Conservation (phyloP, 192 early-diverging fungal genomes). For the Podila clonocystis region DNA sequence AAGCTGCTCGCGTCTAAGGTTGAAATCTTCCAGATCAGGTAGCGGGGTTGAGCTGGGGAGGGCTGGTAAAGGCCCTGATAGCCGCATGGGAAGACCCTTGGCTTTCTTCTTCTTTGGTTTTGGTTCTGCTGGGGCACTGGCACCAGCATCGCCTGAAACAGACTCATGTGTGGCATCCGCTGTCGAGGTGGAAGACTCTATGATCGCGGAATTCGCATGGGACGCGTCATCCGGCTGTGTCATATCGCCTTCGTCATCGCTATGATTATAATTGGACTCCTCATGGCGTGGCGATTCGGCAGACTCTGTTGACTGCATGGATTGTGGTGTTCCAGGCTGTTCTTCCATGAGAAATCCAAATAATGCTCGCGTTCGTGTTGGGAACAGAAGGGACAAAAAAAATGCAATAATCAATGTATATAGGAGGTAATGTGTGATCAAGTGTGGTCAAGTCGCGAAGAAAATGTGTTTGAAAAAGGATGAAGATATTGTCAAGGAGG, state of each 20-base stretch:
- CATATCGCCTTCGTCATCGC: not conserved
- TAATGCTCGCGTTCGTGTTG: no score
- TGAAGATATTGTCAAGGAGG: no score
- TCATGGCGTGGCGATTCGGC: not conserved
- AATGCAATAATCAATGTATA: no score
- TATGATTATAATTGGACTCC: not conserved
- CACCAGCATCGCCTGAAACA: no score
- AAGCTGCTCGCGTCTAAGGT: conserved; percentile 25
- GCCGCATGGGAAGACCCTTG: not conserved
- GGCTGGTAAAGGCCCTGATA: conserved; percentile 24
- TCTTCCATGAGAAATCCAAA: not conserved
- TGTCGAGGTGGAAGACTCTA: no score
- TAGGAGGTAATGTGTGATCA: no score
- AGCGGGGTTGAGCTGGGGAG: conserved; percentile 21
- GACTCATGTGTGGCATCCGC: no score
- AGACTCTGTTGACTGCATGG: conserved; percentile 7
- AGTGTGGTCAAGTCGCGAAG: no score
- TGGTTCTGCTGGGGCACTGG: not conserved
- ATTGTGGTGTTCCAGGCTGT: not conserved
- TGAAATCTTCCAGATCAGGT: conserved; percentile 40
- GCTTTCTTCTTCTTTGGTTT: conserved; percentile 17
- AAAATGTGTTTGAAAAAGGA: no score
- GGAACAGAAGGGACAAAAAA: no score
- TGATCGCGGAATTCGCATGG: not conserved
- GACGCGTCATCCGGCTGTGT: not conserved